Conservation (phyloP, 78 protist genomes). For the Planoprotostelium fungivorum region DNA sequence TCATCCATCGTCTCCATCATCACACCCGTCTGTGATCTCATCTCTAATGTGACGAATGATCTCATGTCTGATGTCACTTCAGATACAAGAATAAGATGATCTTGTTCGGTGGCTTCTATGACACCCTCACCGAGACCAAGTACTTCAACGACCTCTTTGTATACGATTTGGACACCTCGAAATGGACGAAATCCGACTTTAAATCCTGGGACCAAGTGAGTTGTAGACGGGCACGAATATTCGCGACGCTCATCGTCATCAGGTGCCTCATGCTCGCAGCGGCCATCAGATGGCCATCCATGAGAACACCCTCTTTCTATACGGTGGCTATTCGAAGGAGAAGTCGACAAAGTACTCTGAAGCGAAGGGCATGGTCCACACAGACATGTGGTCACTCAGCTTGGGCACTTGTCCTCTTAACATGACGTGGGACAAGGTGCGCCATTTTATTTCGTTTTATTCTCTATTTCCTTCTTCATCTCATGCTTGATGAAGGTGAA, state of each 20-base stretch:
- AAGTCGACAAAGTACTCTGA: background rate
- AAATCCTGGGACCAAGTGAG: background rate
- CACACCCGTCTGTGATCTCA: background rate
- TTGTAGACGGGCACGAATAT: background rate
- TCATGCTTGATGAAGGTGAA: background rate
- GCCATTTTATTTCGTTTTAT: background rate
- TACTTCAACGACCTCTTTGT: conserved; percentile 30
- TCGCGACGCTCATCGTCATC: background rate
- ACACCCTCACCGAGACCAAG: conserved; percentile 9
- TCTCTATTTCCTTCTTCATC: background rate
- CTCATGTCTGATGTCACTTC: no score
- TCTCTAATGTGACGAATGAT: background rate
- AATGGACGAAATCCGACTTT: background rate
- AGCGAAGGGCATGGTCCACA: background rate
- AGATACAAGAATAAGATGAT: conserved; percentile 4
- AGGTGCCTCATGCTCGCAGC: background rate
- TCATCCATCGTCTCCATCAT: background rate
- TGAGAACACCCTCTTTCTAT: background rate
- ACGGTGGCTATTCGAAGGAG: background rate
- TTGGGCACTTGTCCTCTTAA: background rate
- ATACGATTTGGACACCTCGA: conserved; percentile 14
- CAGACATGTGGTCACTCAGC: background rate
- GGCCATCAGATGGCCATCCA: background rate
- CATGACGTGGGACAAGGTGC: background rate
- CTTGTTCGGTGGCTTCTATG: conserved; percentile 57